Conservation (phyloP, 768 basidiomycete genomes). For the Clitopilus passeckerianus region DNA sequence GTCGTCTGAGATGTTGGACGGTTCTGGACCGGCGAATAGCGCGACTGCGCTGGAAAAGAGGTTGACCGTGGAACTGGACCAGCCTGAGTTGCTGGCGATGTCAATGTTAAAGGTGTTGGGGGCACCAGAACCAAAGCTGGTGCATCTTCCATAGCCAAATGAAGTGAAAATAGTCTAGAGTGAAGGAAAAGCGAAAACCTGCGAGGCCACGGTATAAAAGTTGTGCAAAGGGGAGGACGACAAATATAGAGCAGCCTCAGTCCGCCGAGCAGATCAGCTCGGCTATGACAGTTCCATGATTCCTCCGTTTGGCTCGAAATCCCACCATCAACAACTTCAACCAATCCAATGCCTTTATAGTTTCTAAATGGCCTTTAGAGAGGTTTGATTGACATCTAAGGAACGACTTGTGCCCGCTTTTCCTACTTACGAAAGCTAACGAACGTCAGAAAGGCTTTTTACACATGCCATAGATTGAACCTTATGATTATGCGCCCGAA, state of each 20-base stretch:
- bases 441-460: background rate
- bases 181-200: conserved; percentile 4
- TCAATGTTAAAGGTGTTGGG: conserved; percentile 22
- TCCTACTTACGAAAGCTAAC: background rate
- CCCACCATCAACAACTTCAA: background rate
- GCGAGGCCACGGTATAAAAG: background rate
- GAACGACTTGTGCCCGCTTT: background rate
- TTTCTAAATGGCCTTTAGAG: background rate
- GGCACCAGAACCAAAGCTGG: conserved; percentile 33
- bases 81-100: conserved; percentile 17
- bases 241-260: background rate
- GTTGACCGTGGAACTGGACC: conserved; percentile 20
- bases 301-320: background rate
- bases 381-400: background rate
- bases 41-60: conserved; percentile 22
- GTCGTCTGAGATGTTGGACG: conserved; percentile 67
- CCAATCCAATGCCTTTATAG: background rate
- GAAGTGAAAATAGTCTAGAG: background rate
- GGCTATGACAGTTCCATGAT: background rate
- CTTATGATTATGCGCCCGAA: background rate
- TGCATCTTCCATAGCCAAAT: conserved; percentile 26
- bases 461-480: background rate
- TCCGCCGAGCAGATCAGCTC: background rate
- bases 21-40: conserved; percentile 31
- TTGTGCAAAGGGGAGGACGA: background rate